Conservation (phyloP, 331 rosid species). For the Cydonia oblonga region DNA sequence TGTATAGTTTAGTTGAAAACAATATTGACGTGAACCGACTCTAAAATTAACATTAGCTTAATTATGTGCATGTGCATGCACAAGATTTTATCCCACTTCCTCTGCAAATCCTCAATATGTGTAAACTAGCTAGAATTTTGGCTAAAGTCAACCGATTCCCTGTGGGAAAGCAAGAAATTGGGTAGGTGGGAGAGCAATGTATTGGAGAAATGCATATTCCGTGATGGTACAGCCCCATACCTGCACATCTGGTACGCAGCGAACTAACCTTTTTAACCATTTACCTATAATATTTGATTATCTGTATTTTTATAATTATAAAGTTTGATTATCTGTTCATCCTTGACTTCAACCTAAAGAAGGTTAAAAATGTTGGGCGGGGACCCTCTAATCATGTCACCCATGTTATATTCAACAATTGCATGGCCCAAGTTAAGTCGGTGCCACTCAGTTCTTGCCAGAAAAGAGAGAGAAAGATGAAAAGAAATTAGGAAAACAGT, state of each 20-base stretch:
- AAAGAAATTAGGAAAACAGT: neutral
- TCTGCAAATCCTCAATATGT: neutral
- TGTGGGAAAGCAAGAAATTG: neutral
- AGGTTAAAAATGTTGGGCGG: neutral
- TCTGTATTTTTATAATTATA: neutral
- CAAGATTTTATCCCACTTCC: neutral
- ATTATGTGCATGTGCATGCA: neutral
- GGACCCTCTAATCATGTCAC: constrained; percentile 1
- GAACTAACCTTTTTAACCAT: neutral
- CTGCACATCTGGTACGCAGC: neutral
- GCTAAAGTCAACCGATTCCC: neutral
- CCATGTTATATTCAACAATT: neutral
- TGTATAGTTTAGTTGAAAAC: too few relatives aligned
- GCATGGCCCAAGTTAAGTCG: neutral
- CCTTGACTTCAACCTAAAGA: neutral
- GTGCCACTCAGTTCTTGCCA: neutral
- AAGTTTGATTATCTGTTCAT: neutral
- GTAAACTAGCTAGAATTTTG: neutral
- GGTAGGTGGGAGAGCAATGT: neutral
- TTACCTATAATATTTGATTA: neutral
- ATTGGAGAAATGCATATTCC: neutral
- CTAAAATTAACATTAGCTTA: neutral
- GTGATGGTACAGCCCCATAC: neutral
- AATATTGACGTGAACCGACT: too few relatives aligned
- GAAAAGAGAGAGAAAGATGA: neutral